Percentiles rank a stretch among this genome's conserved stretches.
Evolutionary conservation across 371 early-diverging fungal species (phyloP).

Genomic region (Mortierella sp.): DNA sequence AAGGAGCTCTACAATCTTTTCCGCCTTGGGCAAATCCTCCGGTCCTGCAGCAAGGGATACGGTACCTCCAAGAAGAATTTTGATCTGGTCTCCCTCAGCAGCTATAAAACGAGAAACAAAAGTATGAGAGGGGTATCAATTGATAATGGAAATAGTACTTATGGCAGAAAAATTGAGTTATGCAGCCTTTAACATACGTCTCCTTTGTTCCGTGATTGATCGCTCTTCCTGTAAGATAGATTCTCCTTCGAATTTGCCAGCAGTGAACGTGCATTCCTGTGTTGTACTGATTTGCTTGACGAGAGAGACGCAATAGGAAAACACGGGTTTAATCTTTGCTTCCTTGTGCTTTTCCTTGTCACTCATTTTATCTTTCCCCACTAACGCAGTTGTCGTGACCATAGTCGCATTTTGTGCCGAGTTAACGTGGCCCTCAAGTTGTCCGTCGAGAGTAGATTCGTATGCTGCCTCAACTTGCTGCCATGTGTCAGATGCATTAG

Average conservation of each 20-base stretch:
- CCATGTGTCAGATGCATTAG: slow-evolving; percentile 49
- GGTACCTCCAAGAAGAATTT: slow-evolving; percentile 46
- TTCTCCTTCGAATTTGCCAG: slow-evolving; percentile 47
- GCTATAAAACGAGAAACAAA: slow-evolving; percentile 1
- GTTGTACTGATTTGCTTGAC: slow-evolving; percentile 39
- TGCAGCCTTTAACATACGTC: slow-evolving; percentile 21
- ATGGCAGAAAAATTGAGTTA: neutral
- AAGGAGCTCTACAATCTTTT: slow-evolving; percentile 55
- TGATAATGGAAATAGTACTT: too few relatives aligned
- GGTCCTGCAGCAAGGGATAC: slow-evolving; percentile 32
- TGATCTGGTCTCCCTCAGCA: slow-evolving; percentile 17
- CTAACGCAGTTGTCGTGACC: neutral
- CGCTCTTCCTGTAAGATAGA: slow-evolving; percentile 45
- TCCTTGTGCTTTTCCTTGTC: slow-evolving; percentile 13
- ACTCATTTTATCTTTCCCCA: neutral
- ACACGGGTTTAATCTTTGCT: slow-evolving; percentile 6
- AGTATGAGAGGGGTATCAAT: neutral
- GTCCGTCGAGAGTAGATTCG: slow-evolving; percentile 6
- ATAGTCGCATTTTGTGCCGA: neutral
- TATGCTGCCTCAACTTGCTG: slow-evolving; percentile 38
- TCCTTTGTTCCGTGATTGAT: slow-evolving; percentile 20
- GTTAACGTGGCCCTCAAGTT: neutral
- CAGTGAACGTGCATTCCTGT: slow-evolving; percentile 44
- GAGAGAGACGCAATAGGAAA: slow-evolving; percentile 33
- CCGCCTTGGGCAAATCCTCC: slow-evolving; percentile 40